Conservation (phyloP, 2,329 filamentous ascomycete genomes). For the Fusarium circinatum region DNA sequence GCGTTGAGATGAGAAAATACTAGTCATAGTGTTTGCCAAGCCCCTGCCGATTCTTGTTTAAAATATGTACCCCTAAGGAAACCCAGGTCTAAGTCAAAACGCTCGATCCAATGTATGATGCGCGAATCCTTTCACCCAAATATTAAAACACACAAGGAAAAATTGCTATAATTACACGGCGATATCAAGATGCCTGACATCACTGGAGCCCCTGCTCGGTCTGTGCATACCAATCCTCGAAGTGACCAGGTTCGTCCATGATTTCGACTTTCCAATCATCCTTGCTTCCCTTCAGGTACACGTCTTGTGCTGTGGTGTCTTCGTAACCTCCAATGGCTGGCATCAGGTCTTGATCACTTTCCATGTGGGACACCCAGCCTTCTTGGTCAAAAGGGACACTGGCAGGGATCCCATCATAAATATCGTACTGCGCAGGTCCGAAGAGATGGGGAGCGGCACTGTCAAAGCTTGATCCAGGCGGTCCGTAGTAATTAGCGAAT, state of each 20-base stretch:
- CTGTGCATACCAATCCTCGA: conserved; percentile 48
- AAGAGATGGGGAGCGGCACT: conserved; percentile 10
- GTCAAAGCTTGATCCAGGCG: conserved; percentile 14
- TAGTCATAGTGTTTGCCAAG: not conserved
- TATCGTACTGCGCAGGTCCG: conserved; percentile 10
- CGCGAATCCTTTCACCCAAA: conserved; percentile 3
- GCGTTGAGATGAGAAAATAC: not conserved
- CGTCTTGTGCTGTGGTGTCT: conserved; percentile 38
- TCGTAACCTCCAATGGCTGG: conserved; percentile 19
- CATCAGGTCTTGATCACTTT: conserved; percentile 13
- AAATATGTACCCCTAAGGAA: conserved; percentile 7
- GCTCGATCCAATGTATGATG: conserved; percentile 23
- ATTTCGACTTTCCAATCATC: conserved; percentile 51
- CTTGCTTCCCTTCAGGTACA: conserved; percentile 47
- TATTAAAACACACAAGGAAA: conserved; percentile 14
- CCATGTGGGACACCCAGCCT: conserved; percentile 20
- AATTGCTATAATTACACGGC: conserved; percentile 3
- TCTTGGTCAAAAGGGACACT: conserved; percentile 20
- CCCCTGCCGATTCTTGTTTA: not conserved
- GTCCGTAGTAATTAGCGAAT: conserved; percentile 23
- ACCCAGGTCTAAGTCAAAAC: conserved; percentile 21
- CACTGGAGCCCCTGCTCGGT: conserved; percentile 39
- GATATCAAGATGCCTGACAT: not conserved
- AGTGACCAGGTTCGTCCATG: conserved; percentile 46
- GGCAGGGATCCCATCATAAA: conserved; percentile 19